Base-by-base conservation (phyloP, 371 early-diverging fungal species). In the Mortierella sp. region DNA sequence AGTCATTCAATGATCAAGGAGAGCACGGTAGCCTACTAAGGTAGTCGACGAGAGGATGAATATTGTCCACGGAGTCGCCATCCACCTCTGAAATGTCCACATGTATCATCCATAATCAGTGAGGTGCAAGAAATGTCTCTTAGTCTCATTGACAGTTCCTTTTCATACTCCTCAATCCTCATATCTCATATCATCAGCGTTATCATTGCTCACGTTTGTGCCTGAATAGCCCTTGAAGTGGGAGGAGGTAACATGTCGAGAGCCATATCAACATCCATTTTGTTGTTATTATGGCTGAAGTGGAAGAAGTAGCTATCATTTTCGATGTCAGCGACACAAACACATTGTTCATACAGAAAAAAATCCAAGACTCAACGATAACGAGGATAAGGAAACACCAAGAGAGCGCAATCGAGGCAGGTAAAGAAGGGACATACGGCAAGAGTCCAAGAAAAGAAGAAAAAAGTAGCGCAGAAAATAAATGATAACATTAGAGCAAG, bases 301-400 rank as follows among this genome's bases (percentile, higher is more conserved):
- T 27, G n/a, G 18, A n/a, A 5, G 27, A 8, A 60, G 60, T 4
- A 12, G 24, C 38, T 65, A 65, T 65, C 65, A 65, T 65, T 38
- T 65, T 65, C 65, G 65, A 65, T 65, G 65, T 65, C 65, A 65
- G 65, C 65, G 24, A 65, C 65, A 65, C 65, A 65, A 65, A 38
- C 65, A 38, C 65, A 65, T 65, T 65, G 3, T 38, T 65, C 16
- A 18, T 18, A 21, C 6, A 65, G 21, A 38, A 6, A 35, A 21
- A 38, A 32, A 14, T 24, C 32, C 27, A 60, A 35, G 35, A 35
- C 35, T 38, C 65, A 55, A 5, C 10, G 60, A 60, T 56, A 56
- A 56, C 58, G 32, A 60, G 60, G 60, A 60, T 60, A 60, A 60
- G 60, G 60, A 32, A 32, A 35, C 32, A 60, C 27, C 60, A 27